Conservation (phyloP, 441 rosid genomes). For the Jatropha podagrica region DNA sequence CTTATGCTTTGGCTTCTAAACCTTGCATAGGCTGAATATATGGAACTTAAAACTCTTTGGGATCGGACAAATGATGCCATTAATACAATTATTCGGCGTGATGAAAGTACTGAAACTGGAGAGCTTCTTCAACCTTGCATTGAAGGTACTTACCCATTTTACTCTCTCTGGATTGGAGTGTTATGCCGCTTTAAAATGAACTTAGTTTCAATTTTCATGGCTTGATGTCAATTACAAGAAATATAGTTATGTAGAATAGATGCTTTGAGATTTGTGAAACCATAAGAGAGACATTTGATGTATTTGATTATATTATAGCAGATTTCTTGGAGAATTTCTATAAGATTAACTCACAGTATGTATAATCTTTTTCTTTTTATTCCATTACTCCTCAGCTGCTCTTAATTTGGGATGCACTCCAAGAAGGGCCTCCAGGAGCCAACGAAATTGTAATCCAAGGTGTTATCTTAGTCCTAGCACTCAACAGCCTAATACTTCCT, state of each 20-base stretch:
- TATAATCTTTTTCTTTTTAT: constrained; percentile 18
- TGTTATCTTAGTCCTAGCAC: constrained; percentile 63
- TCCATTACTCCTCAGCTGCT: constrained; percentile 64
- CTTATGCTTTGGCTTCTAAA: constrained; percentile 1
- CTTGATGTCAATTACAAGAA: constrained; percentile 1
- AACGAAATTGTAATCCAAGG: constrained; percentile 71
- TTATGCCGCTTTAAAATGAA: background rate
- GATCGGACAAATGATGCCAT: constrained; percentile 89
- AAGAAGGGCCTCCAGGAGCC: constrained; percentile 91
- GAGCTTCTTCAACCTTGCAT: constrained; percentile 95
- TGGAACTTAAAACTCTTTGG: constrained; percentile 73
- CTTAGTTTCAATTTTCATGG: constrained; percentile 8
- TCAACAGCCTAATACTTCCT: constrained; percentile 36
- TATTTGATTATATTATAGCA: background rate
- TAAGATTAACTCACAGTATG: background rate
- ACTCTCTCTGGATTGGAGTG: background rate
- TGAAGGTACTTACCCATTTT: constrained; percentile 59
- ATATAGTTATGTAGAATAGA: constrained; percentile 1
- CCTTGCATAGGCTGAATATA: constrained; percentile 72
- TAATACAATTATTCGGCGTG: constrained; percentile 83
- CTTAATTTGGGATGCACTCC: constrained; percentile 92
- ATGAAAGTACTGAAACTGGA: constrained; percentile 79
- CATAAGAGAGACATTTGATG: background rate
- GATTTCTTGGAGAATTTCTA: background rate
- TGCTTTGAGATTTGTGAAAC: background rate